Conservation (phyloP, 1,284 basidiomycete species). For the Puccinia triticina region DNA sequence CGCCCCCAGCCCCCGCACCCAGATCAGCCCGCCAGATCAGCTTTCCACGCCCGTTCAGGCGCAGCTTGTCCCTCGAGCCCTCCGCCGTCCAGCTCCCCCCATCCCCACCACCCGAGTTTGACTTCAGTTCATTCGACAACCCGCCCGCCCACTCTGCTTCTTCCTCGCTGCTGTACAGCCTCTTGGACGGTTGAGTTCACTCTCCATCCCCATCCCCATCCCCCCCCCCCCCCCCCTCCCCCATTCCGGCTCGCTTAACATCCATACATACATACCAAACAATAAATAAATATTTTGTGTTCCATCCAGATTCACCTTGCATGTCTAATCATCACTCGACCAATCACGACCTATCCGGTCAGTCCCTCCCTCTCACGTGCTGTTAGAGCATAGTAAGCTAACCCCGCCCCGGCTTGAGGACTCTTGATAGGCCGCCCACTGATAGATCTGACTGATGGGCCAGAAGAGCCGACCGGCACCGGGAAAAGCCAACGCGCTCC, state of each 20-base stretch:
- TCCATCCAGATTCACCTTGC: slow-evolving; percentile 22
- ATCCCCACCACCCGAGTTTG: slow-evolving; percentile 38
- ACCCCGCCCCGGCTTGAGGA: background rate
- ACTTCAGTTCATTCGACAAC: slow-evolving; percentile 25
- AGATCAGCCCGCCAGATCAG: background rate
- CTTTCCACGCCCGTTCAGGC: slow-evolving; percentile 35
- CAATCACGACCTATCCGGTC: background rate
- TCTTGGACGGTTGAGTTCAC: slow-evolving; percentile 32
- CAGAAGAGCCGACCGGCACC: background rate
- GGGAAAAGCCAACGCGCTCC: background rate
- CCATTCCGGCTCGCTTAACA: background rate
- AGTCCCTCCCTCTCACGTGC: background rate
- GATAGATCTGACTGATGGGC: slow-evolving; percentile 4
- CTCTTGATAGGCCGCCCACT: background rate
- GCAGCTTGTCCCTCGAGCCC: slow-evolving; percentile 14
- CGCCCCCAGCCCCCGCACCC: slow-evolving; percentile 11
- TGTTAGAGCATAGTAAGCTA: background rate
- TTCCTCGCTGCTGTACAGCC: background rate
- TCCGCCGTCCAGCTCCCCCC: slow-evolving; percentile 10
- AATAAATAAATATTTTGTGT: slow-evolving; percentile 16
- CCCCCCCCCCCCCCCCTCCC: background rate
- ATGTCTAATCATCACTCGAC: slow-evolving; percentile 5
- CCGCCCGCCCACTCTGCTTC: background rate
- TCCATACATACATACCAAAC: background rate
- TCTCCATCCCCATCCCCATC: background rate